These are phyloP conservation scores for Neurospora sp. DNA, from an alignment of 495 filamentous ascomycete genomes.

Conservation along the genomic window DNA sequence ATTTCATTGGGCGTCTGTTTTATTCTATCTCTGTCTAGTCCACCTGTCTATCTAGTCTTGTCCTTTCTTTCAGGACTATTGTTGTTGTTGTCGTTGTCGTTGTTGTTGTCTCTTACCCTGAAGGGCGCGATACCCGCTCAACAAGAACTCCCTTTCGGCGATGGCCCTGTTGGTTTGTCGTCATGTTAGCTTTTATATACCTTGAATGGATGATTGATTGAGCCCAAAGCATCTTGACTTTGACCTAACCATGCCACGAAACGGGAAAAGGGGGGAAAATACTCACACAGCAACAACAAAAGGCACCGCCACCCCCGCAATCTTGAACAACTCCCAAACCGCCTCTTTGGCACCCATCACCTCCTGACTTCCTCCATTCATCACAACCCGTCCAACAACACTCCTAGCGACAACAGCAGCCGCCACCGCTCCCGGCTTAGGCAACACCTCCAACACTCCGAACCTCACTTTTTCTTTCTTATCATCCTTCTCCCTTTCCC, in stretches of 20 bases:
- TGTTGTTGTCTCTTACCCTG: constrained; percentile 16
- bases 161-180: constrained; percentile 33
- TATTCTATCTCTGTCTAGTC: not conserved
- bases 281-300: constrained; percentile 55
- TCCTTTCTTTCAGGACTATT: not conserved
- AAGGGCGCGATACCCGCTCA: constrained; percentile 36
- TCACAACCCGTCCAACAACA: constrained; percentile 14
- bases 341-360: constrained; percentile 13
- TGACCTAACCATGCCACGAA: not conserved
- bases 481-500: not conserved
- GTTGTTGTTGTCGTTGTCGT: constrained; percentile 4
- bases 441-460: constrained; percentile 19
- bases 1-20: not conserved
- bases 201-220: not conserved
- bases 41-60: not conserved
- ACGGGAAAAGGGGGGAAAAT: not conserved
- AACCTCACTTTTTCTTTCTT: constrained; percentile 9
- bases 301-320: constrained; percentile 39
- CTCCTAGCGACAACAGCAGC: constrained; percentile 14
- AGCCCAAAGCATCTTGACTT: not conserved
- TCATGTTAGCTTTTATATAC: constrained; percentile 8
- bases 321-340: constrained; percentile 39
- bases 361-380: constrained; percentile 17
- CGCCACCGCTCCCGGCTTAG: constrained; percentile 10
- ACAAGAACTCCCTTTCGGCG: constrained; percentile 50